Evolutionary conservation across 2,329 filamentous ascomycete species (phyloP), one percentile per base, ranked within the genome.

Genomic region (Atkinsonella texensis): DNA sequence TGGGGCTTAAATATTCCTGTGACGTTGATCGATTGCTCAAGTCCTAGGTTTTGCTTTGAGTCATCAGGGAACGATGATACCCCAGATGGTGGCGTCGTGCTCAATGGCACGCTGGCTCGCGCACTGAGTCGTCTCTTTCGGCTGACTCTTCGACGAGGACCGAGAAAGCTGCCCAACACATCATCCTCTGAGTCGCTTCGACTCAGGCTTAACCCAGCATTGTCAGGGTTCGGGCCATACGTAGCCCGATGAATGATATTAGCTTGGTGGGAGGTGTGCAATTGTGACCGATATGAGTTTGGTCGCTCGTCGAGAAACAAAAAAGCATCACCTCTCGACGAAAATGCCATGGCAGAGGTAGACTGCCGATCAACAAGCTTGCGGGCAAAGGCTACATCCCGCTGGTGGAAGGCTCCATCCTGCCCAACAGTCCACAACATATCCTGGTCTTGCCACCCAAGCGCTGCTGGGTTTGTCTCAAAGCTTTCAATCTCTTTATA

Each of bases 161-260:
- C 75, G 2, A 84, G 64, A 59, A 84, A 84, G 54, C 72, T 81
- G 3, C 76, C 77, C 6, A 82, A 69, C 0, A 78, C 77, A 49
- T 84, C 81, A 56, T 84, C 81, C 58, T 84, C 81, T 0, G 81
- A 84, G 56, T 84, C 80, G 57, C 80, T 84, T 45, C 74, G 74
- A 58, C 77, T 82, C 50, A 77, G 71, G 57, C 75, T 79, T 20
- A 81, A 65, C 58, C 74, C 70, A 5, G 74, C 73, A 0, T 70
- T 69, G 15, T 67, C 71, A 1, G 75, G 72, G 49, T 71, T 78
- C 0, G 77, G 73, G 52, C 71, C 70, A 48, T 73, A 76, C 0
- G 72, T 69, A 1, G 70, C 65, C 13, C 70, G 65, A 2, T 69
- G 66, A 49, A 64, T 55, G 33, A 62, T 57, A 28, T 67, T 61